A percentile compares a stretch with the other conserved stretches of the same genome.
phyloP scores from a whole-genome alignment of 192 early-diverging fungal species.

The Coemansia sp. region DNA sequence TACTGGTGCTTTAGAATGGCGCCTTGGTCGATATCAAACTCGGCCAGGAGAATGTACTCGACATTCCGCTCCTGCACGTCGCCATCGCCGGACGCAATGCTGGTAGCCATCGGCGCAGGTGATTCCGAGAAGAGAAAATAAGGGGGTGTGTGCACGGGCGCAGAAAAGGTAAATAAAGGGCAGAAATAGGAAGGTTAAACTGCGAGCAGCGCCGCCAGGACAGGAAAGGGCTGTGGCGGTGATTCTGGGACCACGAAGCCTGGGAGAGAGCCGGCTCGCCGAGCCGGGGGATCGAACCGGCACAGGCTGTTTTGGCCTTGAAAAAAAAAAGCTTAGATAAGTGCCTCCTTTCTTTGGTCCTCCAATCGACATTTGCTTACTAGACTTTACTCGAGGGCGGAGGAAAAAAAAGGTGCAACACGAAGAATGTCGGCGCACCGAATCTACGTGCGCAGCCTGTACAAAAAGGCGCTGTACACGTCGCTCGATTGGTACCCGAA shows the following conservation, averaged over 20 bases:
- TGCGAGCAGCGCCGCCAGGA: too few relatives aligned
- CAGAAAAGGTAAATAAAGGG: neutral
- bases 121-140: constrained; percentile 10
- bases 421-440: constrained; percentile 57
- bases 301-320: too few relatives aligned
- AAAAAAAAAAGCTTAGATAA: too few relatives aligned
- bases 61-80: constrained; percentile 55
- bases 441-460: constrained; percentile 74
- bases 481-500: constrained; percentile 88
- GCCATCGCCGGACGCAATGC: constrained; percentile 10
- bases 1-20: constrained; percentile 85
- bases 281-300: too few relatives aligned
- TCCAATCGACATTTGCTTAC: too few relatives aligned
- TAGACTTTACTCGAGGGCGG: too few relatives aligned
- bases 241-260: too few relatives aligned
- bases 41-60: constrained; percentile 83
- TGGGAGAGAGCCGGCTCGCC: neutral
- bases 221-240: too few relatives aligned
- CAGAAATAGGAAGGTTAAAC: neutral
- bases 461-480: constrained; percentile 76
- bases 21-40: constrained; percentile 95
- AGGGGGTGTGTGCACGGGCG: neutral
- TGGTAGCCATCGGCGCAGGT: constrained; percentile 11
- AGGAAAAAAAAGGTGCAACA: neutral
- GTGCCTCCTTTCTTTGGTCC: too few relatives aligned